Percentiles rank a stretch among this genome's conserved stretches.
Conservation (phyloP, 257 asterid genomes). For the Nemophila menziesii region DNA sequence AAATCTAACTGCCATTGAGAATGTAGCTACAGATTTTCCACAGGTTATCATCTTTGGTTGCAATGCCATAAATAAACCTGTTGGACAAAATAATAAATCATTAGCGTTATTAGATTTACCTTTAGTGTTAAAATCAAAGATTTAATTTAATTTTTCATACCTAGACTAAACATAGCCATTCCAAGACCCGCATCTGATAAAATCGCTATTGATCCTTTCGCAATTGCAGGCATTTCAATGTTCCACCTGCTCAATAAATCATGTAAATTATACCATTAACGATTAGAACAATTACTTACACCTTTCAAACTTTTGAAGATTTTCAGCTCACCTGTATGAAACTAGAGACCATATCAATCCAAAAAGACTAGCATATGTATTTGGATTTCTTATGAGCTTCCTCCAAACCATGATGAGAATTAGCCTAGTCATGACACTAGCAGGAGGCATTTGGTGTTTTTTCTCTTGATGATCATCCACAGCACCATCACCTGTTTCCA, state of each 20-base stretch:
- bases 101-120: not conserved
- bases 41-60: slow-evolving; percentile 87
- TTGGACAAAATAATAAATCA: not conserved
- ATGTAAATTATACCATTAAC: not conserved
- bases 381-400: slow-evolving; percentile 87
- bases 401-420: slow-evolving; percentile 94
- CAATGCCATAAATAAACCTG: slow-evolving; percentile 92
- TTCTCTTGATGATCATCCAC: slow-evolving; percentile 19
- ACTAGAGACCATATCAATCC: slow-evolving; percentile 86
- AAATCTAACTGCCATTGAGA: slow-evolving; percentile 90
- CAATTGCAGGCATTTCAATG: slow-evolving; percentile 77
- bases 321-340: slow-evolving; percentile 48
- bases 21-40: slow-evolving; percentile 81
- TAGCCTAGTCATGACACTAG: slow-evolving; percentile 90
- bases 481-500: slow-evolving; percentile 37
- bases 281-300: not conserved
- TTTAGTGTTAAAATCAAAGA: not conserved
- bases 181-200: slow-evolving; percentile 95
- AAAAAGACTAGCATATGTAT: slow-evolving; percentile 71
- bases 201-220: slow-evolving; percentile 77
- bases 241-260: slow-evolving; percentile 44
- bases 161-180: slow-evolving; percentile 96
- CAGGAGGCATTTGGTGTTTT: slow-evolving; percentile 84
- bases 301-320: not conserved
- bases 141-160: slow-evolving; percentile 16